Evolutionary conservation across 352 stramenopile genomes (phyloP).

Genomic region (Globisporangium uncinulatum): DNA sequence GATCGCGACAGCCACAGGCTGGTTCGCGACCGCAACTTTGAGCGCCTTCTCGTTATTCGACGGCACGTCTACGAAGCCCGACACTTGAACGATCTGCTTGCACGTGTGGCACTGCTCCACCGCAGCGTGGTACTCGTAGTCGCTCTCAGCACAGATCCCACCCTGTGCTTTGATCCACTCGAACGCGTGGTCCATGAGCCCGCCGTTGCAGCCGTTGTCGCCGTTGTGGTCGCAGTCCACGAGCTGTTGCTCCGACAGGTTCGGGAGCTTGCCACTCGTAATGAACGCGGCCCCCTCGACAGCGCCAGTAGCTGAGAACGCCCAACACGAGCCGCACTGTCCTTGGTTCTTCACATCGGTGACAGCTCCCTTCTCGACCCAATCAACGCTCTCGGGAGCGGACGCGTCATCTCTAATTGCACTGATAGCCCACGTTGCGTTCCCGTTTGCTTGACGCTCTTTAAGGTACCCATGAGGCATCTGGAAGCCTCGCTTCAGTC

Average conservation of each 20-base stretch:
- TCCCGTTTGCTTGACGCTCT: constrained; percentile 1
- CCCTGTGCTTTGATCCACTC: constrained; percentile 83
- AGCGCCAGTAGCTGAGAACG: constrained; percentile 91
- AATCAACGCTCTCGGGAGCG: constrained; percentile 17
- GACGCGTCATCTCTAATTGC: neutral
- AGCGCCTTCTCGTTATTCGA: constrained; percentile 61
- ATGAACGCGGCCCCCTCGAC: constrained; percentile 90
- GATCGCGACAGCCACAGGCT: constrained; percentile 94
- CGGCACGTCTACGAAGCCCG: constrained; percentile 58
- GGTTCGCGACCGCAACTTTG: constrained; percentile 81
- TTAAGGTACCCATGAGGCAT: constrained; percentile 16
- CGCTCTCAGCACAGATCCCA: constrained; percentile 68
- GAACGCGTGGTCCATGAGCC: constrained; percentile 87
- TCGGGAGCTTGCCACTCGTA: constrained; percentile 48
- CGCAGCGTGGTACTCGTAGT: constrained; percentile 72
- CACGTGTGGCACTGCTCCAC: constrained; percentile 25
- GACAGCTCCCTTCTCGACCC: constrained; percentile 37
- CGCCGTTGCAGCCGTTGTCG: constrained; percentile 89
- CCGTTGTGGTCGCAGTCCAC: constrained; percentile 83
- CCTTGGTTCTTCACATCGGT: constrained; percentile 92
- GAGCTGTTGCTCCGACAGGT: constrained; percentile 91
- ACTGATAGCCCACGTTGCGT: too few species aligned
- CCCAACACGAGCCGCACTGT: constrained; percentile 96
- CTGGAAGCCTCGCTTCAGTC: constrained; percentile 14
- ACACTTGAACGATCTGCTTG: constrained; percentile 30